Percentiles rank a stretch among this genome's conserved stretches.
Evolutionary conservation across 2,329 filamentous ascomycete species (phyloP).

Genomic region (Elsinoe arachidis): DNA sequence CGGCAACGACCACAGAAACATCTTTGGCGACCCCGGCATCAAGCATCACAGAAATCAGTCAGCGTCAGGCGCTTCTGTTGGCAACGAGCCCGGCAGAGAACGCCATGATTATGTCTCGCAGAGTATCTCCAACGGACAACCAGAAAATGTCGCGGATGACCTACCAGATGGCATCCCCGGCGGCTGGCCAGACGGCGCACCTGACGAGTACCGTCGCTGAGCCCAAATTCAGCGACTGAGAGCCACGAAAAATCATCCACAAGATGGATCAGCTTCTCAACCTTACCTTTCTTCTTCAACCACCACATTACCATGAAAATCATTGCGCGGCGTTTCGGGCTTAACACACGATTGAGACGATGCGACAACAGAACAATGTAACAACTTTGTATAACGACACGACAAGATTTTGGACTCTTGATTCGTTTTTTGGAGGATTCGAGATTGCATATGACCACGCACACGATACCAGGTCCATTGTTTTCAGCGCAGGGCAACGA

Average conservation of each 20-base stretch:
- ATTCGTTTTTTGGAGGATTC: neutral
- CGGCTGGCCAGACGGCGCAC: neutral
- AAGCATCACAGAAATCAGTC: conserved; percentile 17
- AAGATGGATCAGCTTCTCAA: neutral
- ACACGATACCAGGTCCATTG: neutral
- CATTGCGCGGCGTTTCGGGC: conserved; percentile 6
- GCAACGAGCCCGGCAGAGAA: neutral
- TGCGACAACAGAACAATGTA: neutral
- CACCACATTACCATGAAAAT: neutral
- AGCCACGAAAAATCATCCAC: neutral
- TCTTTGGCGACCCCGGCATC: conserved; percentile 27
- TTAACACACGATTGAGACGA: neutral
- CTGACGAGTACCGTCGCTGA: neutral
- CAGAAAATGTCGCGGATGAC: neutral
- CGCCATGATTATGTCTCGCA: neutral
- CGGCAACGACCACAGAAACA: conserved; percentile 16
- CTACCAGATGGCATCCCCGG: neutral
- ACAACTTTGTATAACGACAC: neutral
- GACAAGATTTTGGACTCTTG: neutral
- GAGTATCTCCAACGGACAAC: neutral
- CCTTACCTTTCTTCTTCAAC: neutral
- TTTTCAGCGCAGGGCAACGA: neutral
- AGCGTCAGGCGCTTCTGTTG: neutral
- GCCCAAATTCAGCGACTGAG: neutral
- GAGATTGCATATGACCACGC: neutral